phyloP scores from a whole-genome alignment of 192 early-diverging fungal genomes.

The Geranomyces variabilis region DNA sequence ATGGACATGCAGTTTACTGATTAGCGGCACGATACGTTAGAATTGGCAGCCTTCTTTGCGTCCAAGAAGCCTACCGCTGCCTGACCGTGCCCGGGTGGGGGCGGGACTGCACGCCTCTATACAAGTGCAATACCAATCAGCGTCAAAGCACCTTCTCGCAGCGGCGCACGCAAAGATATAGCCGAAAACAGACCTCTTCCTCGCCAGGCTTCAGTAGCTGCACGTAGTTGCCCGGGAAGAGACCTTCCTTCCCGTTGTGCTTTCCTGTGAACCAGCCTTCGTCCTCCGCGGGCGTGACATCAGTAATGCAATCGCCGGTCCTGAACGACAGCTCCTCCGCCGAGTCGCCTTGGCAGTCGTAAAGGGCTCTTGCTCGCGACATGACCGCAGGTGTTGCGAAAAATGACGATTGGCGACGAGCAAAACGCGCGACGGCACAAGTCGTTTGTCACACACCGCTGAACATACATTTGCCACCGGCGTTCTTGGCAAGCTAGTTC shows the following conservation, averaged over 20 bases:
- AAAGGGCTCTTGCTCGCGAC: slow-evolving; percentile 27
- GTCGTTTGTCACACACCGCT: no score
- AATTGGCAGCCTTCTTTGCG: background rate
- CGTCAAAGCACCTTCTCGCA: no score
- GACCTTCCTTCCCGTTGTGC: slow-evolving; percentile 5
- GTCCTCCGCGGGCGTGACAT: slow-evolving; percentile 29
- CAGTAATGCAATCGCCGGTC: slow-evolving; percentile 22
- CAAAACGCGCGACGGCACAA: no score
- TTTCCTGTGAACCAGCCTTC: slow-evolving; percentile 26
- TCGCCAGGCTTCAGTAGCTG: background rate
- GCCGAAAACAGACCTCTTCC: background rate
- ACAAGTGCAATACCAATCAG: background rate
- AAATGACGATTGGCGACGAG: no score
- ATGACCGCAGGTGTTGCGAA: background rate
- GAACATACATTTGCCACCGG: no score
- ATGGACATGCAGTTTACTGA: background rate
- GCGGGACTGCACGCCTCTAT: background rate
- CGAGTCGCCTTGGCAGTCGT: slow-evolving; percentile 26
- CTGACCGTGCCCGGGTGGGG: no score
- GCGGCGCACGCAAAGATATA: no score
- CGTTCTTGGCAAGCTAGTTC: no score
- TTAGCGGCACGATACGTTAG: background rate
- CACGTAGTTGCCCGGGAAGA: slow-evolving; percentile 39
- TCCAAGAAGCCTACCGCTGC: no score
- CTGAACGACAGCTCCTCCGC: slow-evolving; percentile 25